phyloP scores from a whole-genome alignment of 192 early-diverging fungal genomes.

The Coemansia sp. region DNA sequence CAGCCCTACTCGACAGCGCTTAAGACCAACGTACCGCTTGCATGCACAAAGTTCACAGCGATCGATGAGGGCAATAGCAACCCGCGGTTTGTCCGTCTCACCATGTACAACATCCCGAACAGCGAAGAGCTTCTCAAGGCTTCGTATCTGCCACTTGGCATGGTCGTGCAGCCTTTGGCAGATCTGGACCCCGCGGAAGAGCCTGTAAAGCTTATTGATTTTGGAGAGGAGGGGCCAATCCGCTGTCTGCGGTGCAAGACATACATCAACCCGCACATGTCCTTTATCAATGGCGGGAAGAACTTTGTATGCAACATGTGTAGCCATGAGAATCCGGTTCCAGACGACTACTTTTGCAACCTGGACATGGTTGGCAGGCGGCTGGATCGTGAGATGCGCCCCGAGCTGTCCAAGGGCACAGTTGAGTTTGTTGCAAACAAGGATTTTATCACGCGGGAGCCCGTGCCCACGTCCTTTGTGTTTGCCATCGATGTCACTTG shows the following conservation, averaged over 20 bases:
- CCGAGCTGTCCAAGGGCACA: conserved; percentile 86
- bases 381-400: conserved; percentile 78
- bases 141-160: conserved; percentile 81
- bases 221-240: conserved; percentile 82
- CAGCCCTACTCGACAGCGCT: conserved; percentile 73
- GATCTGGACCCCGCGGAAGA: conserved; percentile 75
- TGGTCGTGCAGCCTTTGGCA: conserved; percentile 91
- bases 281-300: conserved; percentile 87
- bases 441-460: conserved; percentile 61
- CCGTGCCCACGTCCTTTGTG: conserved; percentile 72
- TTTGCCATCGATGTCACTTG: conserved; percentile 97
- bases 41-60: conserved; percentile 74
- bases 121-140: conserved; percentile 77
- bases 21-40: conserved; percentile 72
- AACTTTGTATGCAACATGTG: conserved; percentile 96
- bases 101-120: conserved; percentile 82
- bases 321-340: conserved; percentile 78
- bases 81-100: conserved; percentile 88
- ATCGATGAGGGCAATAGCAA: conserved; percentile 93
- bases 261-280: conserved; percentile 90
- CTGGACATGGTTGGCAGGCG: conserved; percentile 90
- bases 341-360: conserved; percentile 89
- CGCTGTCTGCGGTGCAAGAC: conserved; percentile 90
- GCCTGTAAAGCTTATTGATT: conserved; percentile 77
- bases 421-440: conserved; percentile 89